These are phyloP conservation scores for Lanmaoa rubissima DNA, from an alignment of 768 basidiomycete genomes.

Conservation along the genomic window DNA sequence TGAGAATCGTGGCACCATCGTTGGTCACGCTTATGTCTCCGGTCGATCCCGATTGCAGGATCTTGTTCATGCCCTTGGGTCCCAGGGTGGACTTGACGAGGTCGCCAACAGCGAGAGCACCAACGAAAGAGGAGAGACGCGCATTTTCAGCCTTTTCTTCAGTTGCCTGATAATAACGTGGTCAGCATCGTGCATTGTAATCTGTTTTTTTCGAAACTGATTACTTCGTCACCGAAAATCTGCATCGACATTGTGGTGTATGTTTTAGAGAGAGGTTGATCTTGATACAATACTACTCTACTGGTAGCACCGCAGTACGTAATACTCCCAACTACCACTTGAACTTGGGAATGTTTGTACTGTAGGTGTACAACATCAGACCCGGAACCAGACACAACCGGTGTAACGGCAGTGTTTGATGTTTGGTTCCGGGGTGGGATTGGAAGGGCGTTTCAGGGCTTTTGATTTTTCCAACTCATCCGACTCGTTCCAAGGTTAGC, in stretches of 20 bases:
- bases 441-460: too few relatives aligned
- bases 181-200: background rate
- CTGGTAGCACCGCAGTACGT: background rate
- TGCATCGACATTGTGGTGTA: constrained; percentile 48
- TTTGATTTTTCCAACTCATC: too few relatives aligned
- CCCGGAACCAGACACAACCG: too few relatives aligned
- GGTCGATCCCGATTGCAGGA: constrained; percentile 85
- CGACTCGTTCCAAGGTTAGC: too few relatives aligned
- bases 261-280: background rate
- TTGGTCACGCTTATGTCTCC: constrained; percentile 97
- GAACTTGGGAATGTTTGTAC: too few relatives aligned
- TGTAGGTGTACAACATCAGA: too few relatives aligned
- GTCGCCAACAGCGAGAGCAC: constrained; percentile 95
- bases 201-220: background rate
- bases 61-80: constrained; percentile 99
- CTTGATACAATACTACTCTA: background rate
- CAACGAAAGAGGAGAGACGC: constrained; percentile 96
- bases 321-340: background rate
- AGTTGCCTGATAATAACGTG: constrained; percentile 53
- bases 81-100: constrained; percentile 98
- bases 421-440: too few relatives aligned
- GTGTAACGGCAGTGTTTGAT: too few relatives aligned
- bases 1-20: constrained; percentile 97
- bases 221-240: constrained; percentile 66
- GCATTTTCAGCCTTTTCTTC: constrained; percentile 98